A percentile compares a stretch with the other conserved stretches of the same genome.
Evolutionary conservation across 306 rosid genomes (phyloP).

Genomic region (Trichosanthes cucumerina): DNA sequence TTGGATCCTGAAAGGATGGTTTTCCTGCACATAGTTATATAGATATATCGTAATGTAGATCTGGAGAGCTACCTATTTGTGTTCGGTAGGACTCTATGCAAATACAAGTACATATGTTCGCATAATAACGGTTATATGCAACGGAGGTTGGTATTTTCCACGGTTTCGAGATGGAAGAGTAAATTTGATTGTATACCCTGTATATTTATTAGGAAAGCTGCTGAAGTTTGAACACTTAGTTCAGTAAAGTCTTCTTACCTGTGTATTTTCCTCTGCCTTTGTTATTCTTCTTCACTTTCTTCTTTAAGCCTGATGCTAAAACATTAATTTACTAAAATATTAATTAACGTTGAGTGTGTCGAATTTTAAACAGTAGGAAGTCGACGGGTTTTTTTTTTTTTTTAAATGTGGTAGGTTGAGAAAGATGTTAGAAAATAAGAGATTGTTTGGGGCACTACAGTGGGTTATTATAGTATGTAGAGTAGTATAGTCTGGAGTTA

Average conservation of each 20-base stretch:
- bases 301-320: not conserved
- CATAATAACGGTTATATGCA: not conserved
- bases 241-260: not conserved
- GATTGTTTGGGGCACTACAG: no score
- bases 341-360: no score
- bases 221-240: not conserved
- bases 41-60: not conserved
- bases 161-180: not conserved
- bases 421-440: no score
- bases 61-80: not conserved
- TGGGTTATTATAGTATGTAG: no score
- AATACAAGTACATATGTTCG: not conserved
- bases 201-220: not conserved
- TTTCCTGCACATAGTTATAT: constrained; percentile 7
- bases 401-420: no score
- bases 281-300: not conserved
- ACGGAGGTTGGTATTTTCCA: not conserved
- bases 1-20: not conserved
- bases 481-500: no score
- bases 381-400: no score
- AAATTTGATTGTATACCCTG: not conserved
- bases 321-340: not conserved
- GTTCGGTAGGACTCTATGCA: not conserved
- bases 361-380: no score
- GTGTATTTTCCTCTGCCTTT: not conserved